phyloP scores from a whole-genome alignment of 257 asterid genomes.

The Jaltomata sinuosa region DNA sequence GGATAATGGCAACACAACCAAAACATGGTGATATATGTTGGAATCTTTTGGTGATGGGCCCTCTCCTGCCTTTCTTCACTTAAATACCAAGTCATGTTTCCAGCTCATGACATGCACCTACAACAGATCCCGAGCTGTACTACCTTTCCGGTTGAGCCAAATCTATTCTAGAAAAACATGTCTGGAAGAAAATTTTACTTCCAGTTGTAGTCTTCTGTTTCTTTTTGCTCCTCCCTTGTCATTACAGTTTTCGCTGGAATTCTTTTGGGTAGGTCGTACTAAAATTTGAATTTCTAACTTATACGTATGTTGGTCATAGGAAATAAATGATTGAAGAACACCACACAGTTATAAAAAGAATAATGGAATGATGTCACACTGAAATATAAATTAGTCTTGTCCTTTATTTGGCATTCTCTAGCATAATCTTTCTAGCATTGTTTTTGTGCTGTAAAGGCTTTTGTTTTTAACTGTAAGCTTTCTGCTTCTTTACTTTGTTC shows the following conservation, averaged over 20 bases:
- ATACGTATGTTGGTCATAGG: not conserved
- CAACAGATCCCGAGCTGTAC: not conserved
- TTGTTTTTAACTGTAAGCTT: not conserved
- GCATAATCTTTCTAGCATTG: not conserved
- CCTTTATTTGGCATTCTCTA: not conserved
- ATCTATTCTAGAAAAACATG: not conserved
- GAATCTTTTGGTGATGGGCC: not conserved
- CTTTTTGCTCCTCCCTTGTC: not conserved
- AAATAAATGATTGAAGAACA: not conserved
- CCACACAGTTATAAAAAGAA: not conserved
- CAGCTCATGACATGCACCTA: not conserved
- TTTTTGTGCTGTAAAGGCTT: not conserved
- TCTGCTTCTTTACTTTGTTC: not conserved
- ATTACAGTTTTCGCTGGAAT: not conserved
- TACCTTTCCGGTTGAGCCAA: not conserved
- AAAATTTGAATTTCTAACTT: not conserved
- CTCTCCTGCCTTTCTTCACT: not conserved
- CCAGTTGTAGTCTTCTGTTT: not conserved
- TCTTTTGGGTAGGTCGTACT: not conserved
- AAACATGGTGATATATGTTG: not conserved
- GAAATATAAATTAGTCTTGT: not conserved
- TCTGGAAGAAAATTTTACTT: not conserved
- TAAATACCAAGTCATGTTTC: not conserved
- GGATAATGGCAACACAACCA: not conserved
- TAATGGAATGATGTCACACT: not conserved